Evolutionary conservation across 805 yeast species (phyloP).

Genomic region (Cephaloascus fragrans): DNA sequence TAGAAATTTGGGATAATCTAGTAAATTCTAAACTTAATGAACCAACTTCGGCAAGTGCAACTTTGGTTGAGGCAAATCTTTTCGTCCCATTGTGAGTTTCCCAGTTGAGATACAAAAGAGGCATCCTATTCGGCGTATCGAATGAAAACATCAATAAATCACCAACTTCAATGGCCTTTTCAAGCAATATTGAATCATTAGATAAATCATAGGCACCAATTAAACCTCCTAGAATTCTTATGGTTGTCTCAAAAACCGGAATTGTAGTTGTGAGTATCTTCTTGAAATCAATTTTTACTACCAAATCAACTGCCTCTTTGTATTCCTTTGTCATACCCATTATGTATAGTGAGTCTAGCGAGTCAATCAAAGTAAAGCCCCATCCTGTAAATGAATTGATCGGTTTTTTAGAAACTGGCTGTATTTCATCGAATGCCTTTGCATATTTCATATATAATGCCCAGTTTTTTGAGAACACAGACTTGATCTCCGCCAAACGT

Average conservation of each 20-base stretch:
- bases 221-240: slow-evolving; percentile 44
- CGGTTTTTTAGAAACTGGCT: slow-evolving; percentile 23
- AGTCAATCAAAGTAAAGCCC: slow-evolving; percentile 41
- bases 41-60: slow-evolving; percentile 36
- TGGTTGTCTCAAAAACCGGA: slow-evolving; percentile 41
- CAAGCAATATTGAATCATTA: slow-evolving; percentile 17
- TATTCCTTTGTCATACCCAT: slow-evolving; percentile 32
- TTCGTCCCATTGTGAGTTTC: slow-evolving; percentile 12
- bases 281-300: slow-evolving; percentile 27
- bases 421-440: slow-evolving; percentile 36
- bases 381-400: slow-evolving; percentile 31
- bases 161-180: slow-evolving; percentile 34
- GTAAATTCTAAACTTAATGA: slow-evolving; percentile 44
- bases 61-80: slow-evolving; percentile 21
- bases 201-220: slow-evolving; percentile 43
- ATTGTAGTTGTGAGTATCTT: slow-evolving; percentile 17
- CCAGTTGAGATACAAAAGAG: slow-evolving; percentile 36
- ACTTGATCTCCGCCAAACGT: neutral
- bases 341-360: slow-evolving; percentile 41
- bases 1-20: slow-evolving; percentile 40
- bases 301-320: slow-evolving; percentile 21
- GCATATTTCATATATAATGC: slow-evolving; percentile 26
- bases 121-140: slow-evolving; percentile 51
- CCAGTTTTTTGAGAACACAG: slow-evolving; percentile 33
- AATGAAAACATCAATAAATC: slow-evolving; percentile 42